Percentiles rank a stretch among this genome's conserved stretches.
These are phyloP conservation scores for Nemania abortiva DNA, from an alignment of 2,329 filamentous ascomycete genomes.

Conservation along the genomic window DNA sequence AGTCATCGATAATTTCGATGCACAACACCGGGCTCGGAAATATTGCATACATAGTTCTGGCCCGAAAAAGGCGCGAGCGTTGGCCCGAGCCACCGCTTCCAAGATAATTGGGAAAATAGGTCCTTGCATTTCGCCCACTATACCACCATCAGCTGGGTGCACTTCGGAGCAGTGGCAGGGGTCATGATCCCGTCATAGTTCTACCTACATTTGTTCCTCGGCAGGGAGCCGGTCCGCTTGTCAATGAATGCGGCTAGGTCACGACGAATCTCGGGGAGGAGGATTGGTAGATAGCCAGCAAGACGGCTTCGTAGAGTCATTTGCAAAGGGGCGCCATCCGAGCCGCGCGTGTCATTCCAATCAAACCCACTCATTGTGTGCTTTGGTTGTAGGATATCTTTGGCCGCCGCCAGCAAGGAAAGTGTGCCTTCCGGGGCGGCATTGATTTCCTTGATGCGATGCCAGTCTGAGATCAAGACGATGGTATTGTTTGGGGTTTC, in stretches of 20 bases:
- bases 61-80: neutral
- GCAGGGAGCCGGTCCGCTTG: neutral
- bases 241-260: neutral
- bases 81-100: neutral
- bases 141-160: neutral
- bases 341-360: neutral
- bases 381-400: constrained; percentile 12
- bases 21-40: too few relatives aligned
- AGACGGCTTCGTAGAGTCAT: neutral
- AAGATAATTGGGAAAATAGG: neutral
- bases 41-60: neutral
- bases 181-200: too few relatives aligned
- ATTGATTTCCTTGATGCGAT: neutral
- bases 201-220: neutral
- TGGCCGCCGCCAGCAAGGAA: constrained; percentile 1
- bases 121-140: neutral
- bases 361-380: constrained; percentile 10
- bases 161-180: neutral
- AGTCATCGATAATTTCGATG: neutral
- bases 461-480: neutral
- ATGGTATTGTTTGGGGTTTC: neutral
- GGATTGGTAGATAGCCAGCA: neutral
- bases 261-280: constrained; percentile 1
- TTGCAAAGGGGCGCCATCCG: constrained; percentile 1
- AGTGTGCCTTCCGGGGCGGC: constrained; percentile 1